Evolutionary conservation across 495 filamentous ascomycete species (phyloP).

Genomic region (Entonaema liquescens): DNA sequence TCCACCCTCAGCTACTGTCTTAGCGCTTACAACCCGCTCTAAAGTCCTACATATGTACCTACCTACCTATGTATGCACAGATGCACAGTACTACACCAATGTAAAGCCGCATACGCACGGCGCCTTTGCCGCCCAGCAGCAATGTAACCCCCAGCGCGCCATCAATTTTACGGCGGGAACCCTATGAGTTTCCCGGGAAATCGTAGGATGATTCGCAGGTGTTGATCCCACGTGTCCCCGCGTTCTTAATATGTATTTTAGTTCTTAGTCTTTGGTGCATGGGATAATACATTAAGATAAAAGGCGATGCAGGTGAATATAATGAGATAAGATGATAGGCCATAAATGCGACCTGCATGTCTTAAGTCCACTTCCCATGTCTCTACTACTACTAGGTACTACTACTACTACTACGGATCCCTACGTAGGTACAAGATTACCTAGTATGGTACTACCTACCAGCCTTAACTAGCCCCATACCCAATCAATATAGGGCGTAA

Average conservation of each 20-base stretch:
- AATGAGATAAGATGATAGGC: slow-evolving; percentile 5
- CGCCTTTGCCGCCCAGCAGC: slow-evolving; percentile 37
- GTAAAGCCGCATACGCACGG: slow-evolving; percentile 22
- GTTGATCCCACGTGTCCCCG: slow-evolving; percentile 33
- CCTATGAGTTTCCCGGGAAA: slow-evolving; percentile 18
- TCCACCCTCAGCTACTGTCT: slow-evolving; percentile 29
- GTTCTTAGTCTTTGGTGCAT: not conserved
- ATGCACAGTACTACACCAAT: slow-evolving; percentile 11
- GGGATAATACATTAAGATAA: not conserved
- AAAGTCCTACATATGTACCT: not conserved
- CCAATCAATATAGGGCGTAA: not conserved
- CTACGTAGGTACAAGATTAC: not conserved
- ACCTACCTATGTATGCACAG: not conserved
- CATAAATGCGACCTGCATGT: slow-evolving; percentile 27
- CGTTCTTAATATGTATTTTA: not conserved
- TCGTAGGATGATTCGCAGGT: slow-evolving; percentile 36
- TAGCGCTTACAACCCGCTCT: slow-evolving; percentile 32
- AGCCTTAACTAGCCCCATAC: slow-evolving; percentile 16
- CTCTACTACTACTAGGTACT: too few species aligned
- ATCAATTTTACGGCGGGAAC: slow-evolving; percentile 21
- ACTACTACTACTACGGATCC: not conserved
- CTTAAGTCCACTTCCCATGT: not conserved
- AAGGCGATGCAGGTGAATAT: not conserved
- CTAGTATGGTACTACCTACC: slow-evolving; percentile 18
- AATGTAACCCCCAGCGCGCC: slow-evolving; percentile 35